Evolutionary conservation across 148 eudicot genomes (phyloP).

Genomic region (Polygonum maritimum): DNA sequence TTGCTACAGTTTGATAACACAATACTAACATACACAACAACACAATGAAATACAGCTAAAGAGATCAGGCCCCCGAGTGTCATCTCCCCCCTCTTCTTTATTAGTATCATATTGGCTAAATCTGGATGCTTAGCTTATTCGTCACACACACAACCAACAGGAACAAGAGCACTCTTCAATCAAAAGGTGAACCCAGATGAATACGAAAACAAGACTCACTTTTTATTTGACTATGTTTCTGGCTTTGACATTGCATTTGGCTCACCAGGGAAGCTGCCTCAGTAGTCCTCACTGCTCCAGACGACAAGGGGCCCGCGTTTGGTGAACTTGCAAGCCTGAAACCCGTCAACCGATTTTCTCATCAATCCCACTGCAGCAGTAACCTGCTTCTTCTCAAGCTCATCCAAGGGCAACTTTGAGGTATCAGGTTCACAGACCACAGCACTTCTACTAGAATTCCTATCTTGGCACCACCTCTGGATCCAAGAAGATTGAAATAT

Average conservation of each 20-base stretch:
- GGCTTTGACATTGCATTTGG: background rate
- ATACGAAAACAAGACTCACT: background rate
- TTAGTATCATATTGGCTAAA: background rate
- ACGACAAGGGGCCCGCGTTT: slow-evolving; percentile 60
- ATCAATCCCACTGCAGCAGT: slow-evolving; percentile 75
- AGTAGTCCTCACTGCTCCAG: slow-evolving; percentile 53
- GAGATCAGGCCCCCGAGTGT: background rate
- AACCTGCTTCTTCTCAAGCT: slow-evolving; percentile 49
- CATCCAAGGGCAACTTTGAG: slow-evolving; percentile 36
- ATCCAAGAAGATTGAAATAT: slow-evolving; percentile 61
- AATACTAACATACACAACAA: background rate
- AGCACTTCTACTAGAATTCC: slow-evolving; percentile 26
- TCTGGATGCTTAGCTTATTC: background rate
- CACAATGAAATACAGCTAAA: background rate
- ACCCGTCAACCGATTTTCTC: slow-evolving; percentile 73
- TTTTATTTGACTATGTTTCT: background rate
- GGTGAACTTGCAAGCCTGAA: slow-evolving; percentile 42
- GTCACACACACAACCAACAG: background rate
- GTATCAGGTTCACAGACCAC: slow-evolving; percentile 55
- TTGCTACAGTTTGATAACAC: background rate
- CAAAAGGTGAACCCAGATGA: background rate
- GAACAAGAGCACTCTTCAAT: background rate
- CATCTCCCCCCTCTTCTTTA: background rate
- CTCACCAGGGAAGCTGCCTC: slow-evolving; percentile 6
- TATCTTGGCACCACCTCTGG: slow-evolving; percentile 54